Evolutionary conservation across 2,329 filamentous ascomycete species (phyloP).

Genomic region (Beauveria varroae): DNA sequence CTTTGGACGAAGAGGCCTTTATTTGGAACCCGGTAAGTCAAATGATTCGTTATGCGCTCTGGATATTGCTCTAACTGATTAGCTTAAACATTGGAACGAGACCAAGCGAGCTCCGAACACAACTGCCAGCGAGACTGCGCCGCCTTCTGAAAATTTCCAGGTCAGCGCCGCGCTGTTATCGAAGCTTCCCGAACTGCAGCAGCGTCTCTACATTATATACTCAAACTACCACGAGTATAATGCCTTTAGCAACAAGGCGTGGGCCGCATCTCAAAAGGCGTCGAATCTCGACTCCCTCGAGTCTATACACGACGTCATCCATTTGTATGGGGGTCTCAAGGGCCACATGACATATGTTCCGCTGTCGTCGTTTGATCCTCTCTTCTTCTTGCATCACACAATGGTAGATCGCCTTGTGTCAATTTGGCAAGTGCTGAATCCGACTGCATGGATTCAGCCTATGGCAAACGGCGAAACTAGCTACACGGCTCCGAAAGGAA

Average conservation of each 20-base stretch:
- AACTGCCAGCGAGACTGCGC: constrained; percentile 20
- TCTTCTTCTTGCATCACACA: constrained; percentile 70
- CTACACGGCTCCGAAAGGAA: constrained; percentile 50
- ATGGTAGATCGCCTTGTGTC: constrained; percentile 70
- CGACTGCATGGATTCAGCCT: constrained; percentile 56
- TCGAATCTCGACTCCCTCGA: constrained; percentile 56
- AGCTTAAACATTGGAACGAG: constrained; percentile 53
- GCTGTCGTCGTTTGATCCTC: constrained; percentile 70
- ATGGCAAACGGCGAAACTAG: constrained; percentile 48
- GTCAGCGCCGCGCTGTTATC: constrained; percentile 39
- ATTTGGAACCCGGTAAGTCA: constrained; percentile 50
- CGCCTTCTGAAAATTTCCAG: constrained; percentile 50
- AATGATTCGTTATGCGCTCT: neutral
- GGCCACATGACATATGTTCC: constrained; percentile 66
- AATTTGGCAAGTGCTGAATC: constrained; percentile 70
- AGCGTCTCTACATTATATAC: constrained; percentile 60
- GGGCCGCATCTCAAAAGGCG: constrained; percentile 40
- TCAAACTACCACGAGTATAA: constrained; percentile 61
- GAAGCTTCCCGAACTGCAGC: constrained; percentile 47
- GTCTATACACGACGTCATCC: constrained; percentile 55
- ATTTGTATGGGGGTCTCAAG: constrained; percentile 48
- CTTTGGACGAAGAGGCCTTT: constrained; percentile 51
- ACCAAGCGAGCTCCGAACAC: constrained; percentile 50
- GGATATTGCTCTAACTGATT: neutral
- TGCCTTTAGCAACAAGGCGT: constrained; percentile 62